phyloP scores from a whole-genome alignment of 306 rosid species.

The Begonia loranthoides region DNA sequence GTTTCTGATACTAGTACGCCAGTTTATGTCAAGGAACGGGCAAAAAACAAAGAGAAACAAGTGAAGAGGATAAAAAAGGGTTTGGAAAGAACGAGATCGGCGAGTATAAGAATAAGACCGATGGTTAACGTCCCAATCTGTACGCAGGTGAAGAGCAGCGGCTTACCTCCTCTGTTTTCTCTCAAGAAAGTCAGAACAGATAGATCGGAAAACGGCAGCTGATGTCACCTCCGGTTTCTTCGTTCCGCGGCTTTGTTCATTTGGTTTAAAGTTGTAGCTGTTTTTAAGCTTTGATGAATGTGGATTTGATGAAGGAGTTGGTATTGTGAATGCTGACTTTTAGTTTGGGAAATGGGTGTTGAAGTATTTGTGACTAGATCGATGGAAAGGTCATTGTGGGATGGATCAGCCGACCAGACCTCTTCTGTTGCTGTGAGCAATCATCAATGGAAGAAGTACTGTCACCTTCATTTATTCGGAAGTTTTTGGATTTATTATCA shows the following conservation, averaged over 20 bases:
- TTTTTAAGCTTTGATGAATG: background rate
- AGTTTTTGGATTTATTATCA: too few relatives aligned
- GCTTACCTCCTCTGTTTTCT: constrained; percentile 87
- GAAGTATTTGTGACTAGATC: too few relatives aligned
- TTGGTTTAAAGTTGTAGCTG: background rate
- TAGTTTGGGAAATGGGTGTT: constrained; percentile 22
- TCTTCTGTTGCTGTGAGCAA: too few relatives aligned
- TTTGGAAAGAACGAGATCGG: constrained; percentile 85
- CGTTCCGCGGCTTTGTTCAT: background rate
- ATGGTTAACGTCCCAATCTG: constrained; percentile 94
- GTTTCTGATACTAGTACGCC: constrained; percentile 46
- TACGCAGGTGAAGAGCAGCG: constrained; percentile 62
- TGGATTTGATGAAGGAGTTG: constrained; percentile 33
- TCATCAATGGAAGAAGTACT: too few relatives aligned
- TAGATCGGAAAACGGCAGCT: constrained; percentile 23
- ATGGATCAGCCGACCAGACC: too few relatives aligned
- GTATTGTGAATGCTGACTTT: constrained; percentile 72
- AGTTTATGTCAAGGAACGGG: constrained; percentile 45
- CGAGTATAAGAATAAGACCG: constrained; percentile 78
- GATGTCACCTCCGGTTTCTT: constrained; percentile 3
- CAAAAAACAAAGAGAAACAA: constrained; percentile 38
- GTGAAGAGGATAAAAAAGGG: constrained; percentile 75
- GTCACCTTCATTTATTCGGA: too few relatives aligned
- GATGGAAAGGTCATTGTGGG: too few relatives aligned
- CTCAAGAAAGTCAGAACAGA: constrained; percentile 71